Conservation (phyloP, 2,329 filamentous ascomycete species). For the Colletotrichum camelliae region DNA sequence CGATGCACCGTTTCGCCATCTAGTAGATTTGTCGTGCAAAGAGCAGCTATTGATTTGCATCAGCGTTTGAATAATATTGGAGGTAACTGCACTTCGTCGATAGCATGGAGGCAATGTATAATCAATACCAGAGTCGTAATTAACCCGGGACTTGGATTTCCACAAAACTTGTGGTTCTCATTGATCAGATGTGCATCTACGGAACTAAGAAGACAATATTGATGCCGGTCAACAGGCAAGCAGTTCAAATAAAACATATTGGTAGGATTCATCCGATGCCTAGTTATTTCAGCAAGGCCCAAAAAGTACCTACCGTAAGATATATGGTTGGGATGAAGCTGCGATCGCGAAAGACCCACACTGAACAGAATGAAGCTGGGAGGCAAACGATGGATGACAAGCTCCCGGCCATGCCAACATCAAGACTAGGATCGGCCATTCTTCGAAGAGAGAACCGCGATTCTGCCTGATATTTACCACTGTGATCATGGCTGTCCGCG, state of each 20-base stretch:
- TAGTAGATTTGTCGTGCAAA: not conserved
- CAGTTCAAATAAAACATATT: rapidly evolving
- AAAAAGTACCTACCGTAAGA: rapidly evolving
- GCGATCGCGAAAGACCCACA: not conserved
- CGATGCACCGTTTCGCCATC: not conserved
- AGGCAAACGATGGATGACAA: not conserved
- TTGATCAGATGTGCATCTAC: not conserved
- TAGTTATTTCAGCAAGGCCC: not conserved
- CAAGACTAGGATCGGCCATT: not conserved
- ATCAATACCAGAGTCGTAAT: not conserved
- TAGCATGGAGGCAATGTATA: not conserved
- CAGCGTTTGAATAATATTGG: not conserved
- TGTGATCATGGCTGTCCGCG: rapidly evolving
- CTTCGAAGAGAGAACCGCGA: rapidly evolving
- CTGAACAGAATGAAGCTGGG: not conserved
- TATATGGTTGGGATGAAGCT: not conserved
- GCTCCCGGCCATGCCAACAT: not conserved
- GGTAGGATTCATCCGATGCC: not conserved
- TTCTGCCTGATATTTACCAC: not conserved
- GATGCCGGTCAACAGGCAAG: rapidly evolving
- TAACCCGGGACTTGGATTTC: not conserved
- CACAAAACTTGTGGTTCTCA: not conserved
- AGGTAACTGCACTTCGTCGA: not conserved
- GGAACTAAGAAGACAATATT: not conserved
- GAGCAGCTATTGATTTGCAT: not conserved